Evolutionary conservation across 768 basidiomycete species (phyloP), one percentile per base, ranked within the genome.

Genomic region (Tulasnella calospora): DNA sequence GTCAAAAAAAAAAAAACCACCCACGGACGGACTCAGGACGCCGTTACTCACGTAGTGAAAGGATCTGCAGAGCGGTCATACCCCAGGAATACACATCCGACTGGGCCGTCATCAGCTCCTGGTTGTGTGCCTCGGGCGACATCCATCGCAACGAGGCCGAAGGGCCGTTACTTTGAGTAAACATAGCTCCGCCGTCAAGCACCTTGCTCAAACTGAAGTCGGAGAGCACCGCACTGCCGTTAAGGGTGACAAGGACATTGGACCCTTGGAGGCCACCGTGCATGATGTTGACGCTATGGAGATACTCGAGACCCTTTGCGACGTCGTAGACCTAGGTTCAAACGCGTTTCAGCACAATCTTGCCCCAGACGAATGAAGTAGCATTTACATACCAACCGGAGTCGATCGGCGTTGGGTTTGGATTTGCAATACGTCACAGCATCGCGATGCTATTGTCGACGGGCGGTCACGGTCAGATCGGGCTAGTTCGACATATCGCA

Each of bases 221-320:
- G 13, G 77, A 78, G 30, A 78, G 77, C 4, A 78, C 77, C 30
- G 77, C 77, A n/a, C 23, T 72, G 19, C 77, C 77, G 15, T 78
- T 51, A 17, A 51, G n/a, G n/a, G 46, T 44, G 23, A 77, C 44
- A 17, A 77, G 47, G 30, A 77, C 76, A 73, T 77, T 73, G 38
- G 79, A 74, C 6, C 77, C 77, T 36, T 72, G 71, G 19, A 78
- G 69, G 3, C 70, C 61, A 27, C 94, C 3, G 82, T 93, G 79
- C 94, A 89, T 82, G 87, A 92, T 83, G 94, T 92, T 83, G 83
- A 88, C 46, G 93, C 92, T 33, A 88, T 91, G 21, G 90, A 94
- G 87, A 92, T 91, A 81, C 55, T 71, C 33, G 27, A 78, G 69
- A n/a, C 77, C 77, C 72, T 78, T 78, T 23, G 41, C 41, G 35